A percentile compares a stretch with the other conserved stretches of the same genome.
Evolutionary conservation across 495 filamentous ascomycete genomes (phyloP).

Genomic region (Geopyxis carbonaria): DNA sequence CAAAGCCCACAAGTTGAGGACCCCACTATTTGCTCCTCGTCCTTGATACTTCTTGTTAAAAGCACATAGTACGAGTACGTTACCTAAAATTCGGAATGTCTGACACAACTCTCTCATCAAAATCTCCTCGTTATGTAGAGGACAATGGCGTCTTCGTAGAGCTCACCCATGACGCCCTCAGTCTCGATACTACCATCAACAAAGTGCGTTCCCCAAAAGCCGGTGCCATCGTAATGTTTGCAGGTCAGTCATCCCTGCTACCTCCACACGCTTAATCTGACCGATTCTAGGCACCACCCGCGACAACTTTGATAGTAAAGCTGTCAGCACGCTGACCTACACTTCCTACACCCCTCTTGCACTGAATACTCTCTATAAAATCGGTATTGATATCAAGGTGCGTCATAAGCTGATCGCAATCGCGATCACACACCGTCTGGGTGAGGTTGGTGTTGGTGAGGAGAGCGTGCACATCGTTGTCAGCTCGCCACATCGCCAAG

Average conservation of each 20-base stretch:
- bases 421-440: conserved; percentile 72
- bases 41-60: too few relatives aligned
- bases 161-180: conserved; percentile 49
- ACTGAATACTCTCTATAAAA: conserved; percentile 53
- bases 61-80: too few relatives aligned
- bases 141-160: too few relatives aligned
- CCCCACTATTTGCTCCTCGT: too few relatives aligned
- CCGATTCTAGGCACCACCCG: conserved; percentile 55
- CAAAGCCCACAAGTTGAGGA: too few relatives aligned
- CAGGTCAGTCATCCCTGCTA: conserved; percentile 32
- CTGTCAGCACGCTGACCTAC: conserved; percentile 66
- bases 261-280: conserved; percentile 8
- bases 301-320: conserved; percentile 56
- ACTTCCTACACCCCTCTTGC: conserved; percentile 63
- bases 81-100: too few relatives aligned
- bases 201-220: conserved; percentile 61
- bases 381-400: conserved; percentile 40
- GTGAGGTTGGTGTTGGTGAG: conserved; percentile 68
- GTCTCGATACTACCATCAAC: conserved; percentile 41
- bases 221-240: conserved; percentile 79
- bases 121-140: too few relatives aligned
- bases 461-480: conserved; percentile 88
- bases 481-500: conserved; percentile 65
- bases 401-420: conserved; percentile 52
- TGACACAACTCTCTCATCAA: too few relatives aligned